These are phyloP conservation scores for Daldinia sp. DNA, from an alignment of 2,329 filamentous ascomycete species.

Conservation along the genomic window DNA sequence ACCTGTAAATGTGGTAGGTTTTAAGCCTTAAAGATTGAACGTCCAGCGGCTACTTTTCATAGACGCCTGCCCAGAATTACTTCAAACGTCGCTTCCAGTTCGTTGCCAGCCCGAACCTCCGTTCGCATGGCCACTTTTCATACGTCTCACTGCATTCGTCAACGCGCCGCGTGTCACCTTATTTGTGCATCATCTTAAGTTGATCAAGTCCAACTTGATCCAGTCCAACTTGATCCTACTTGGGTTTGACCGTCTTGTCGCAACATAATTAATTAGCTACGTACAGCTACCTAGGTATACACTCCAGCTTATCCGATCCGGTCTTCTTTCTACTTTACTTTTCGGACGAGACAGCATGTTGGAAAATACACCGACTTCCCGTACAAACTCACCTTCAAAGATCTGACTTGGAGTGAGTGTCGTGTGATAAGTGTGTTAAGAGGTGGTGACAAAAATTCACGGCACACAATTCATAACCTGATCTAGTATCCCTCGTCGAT, in stretches of 20 bases:
- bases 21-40: constrained; percentile 17
- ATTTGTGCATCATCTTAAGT: constrained; percentile 39
- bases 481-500: constrained; percentile 19
- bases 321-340: constrained; percentile 24
- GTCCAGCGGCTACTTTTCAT: constrained; percentile 38
- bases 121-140: constrained; percentile 41
- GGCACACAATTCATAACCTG: constrained; percentile 11
- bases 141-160: constrained; percentile 41
- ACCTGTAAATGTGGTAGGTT: constrained; percentile 21
- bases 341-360: constrained; percentile 42
- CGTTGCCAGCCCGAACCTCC: constrained; percentile 13
- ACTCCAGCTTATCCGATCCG: constrained; percentile 12
- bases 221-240: background rate
- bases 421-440: constrained; percentile 1
- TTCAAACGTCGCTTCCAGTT: constrained; percentile 14
- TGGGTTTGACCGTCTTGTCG: constrained; percentile 17
- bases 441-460: constrained; percentile 19
- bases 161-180: constrained; percentile 45
- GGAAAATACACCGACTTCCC: constrained; percentile 18
- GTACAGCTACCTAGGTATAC: background rate
- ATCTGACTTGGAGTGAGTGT: constrained; percentile 22
- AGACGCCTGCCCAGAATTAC: constrained; percentile 29
- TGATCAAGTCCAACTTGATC: constrained; percentile 8
- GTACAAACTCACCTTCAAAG: constrained; percentile 19
- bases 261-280: constrained; percentile 29